Percentiles rank a stretch among this genome's conserved stretches.
phyloP scores from a whole-genome alignment of 2,329 filamentous ascomycete species.

The Colletotrichum sp. region DNA sequence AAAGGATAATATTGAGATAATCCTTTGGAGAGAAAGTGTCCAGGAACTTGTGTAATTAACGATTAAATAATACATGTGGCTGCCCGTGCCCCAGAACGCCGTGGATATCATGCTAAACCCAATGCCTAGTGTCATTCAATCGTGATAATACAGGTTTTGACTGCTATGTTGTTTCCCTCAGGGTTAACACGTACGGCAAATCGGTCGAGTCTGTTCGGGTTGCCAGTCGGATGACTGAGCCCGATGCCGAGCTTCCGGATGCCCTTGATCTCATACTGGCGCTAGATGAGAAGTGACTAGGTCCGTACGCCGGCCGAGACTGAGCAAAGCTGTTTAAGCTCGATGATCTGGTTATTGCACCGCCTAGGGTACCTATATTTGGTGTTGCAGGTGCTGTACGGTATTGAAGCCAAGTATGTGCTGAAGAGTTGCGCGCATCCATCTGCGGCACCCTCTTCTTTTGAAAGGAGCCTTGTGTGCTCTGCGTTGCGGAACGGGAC shows the following conservation, averaged over 20 bases:
- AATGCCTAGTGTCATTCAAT: constrained; percentile 9
- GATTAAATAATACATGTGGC: constrained; percentile 9
- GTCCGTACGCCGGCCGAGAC: constrained; percentile 43
- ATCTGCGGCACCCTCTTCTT: constrained; percentile 25
- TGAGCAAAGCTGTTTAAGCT: constrained; percentile 47
- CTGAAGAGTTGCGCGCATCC: constrained; percentile 44
- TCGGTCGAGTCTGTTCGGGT: constrained; percentile 35
- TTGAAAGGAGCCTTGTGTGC: constrained; percentile 32
- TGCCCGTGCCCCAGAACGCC: not conserved
- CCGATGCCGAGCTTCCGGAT: constrained; percentile 35
- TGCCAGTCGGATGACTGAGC: constrained; percentile 55
- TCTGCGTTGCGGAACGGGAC: constrained; percentile 31
- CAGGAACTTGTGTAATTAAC: not conserved
- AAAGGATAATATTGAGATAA: not conserved
- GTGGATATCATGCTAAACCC: constrained; percentile 18
- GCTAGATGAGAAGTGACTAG: constrained; percentile 40
- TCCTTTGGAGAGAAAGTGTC: not conserved
- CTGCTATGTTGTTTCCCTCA: constrained; percentile 18
- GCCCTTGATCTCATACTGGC: constrained; percentile 42
- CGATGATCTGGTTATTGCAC: constrained; percentile 37
- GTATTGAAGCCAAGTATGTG: constrained; percentile 49
- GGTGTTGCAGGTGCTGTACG: constrained; percentile 61
- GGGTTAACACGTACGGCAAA: constrained; percentile 38
- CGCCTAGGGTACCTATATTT: constrained; percentile 42
- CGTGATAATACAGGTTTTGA: not conserved